Conservation (phyloP, 331 rosid species). For the Acacia pycnantha region DNA sequence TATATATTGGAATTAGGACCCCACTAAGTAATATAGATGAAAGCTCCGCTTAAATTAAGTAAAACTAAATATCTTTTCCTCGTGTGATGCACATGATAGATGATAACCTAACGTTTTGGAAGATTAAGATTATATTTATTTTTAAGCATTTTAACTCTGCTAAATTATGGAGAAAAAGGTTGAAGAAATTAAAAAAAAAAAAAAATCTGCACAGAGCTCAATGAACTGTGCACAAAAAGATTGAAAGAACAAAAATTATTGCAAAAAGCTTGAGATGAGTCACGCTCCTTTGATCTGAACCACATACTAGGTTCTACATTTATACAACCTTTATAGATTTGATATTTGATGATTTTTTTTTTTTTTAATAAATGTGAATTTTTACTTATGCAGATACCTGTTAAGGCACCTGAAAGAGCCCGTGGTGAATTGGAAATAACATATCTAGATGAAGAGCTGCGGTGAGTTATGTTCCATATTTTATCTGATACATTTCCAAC, state of each 20-base stretch:
- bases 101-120: not conserved
- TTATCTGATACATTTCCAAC: not conserved
- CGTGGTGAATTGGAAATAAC: conserved; percentile 55
- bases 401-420: conserved; percentile 51
- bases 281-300: too few species aligned
- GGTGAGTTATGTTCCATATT: conserved; percentile 26
- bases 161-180: not conserved
- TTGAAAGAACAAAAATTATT: not conserved
- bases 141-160: not conserved
- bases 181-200: not conserved
- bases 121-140: not conserved
- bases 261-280: not conserved
- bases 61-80: not conserved
- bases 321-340: not conserved
- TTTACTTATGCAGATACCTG: conserved; percentile 38
- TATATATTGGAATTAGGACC: not conserved
- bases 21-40: not conserved
- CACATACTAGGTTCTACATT: too few species aligned
- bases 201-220: not conserved
- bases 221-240: not conserved
- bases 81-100: not conserved
- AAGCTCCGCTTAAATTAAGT: not conserved
- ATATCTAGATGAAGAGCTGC: conserved; percentile 47
- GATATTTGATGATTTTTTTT: not conserved
- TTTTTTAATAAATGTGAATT: not conserved